These are phyloP conservation scores for Ilex aquifolium DNA, from an alignment of 257 asterid species.

Conservation along the genomic window DNA sequence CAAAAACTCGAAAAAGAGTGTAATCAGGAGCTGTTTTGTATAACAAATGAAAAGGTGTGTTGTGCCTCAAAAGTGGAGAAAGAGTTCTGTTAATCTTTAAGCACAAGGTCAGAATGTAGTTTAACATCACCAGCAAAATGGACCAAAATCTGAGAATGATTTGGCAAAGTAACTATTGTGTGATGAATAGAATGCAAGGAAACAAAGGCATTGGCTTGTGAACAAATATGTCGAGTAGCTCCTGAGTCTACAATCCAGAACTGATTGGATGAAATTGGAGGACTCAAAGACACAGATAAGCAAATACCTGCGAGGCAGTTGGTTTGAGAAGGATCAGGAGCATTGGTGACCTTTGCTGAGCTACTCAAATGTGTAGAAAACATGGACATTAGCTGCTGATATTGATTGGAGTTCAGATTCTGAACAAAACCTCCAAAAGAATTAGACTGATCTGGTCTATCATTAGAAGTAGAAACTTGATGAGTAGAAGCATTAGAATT, in stretches of 20 bases:
- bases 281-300: no score
- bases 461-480: no score
- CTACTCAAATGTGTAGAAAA: background rate
- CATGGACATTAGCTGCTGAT: conserved; percentile 1
- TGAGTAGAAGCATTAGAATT: no score
- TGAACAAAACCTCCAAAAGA: background rate
- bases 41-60: no score
- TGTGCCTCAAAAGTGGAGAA: no score
- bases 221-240: conserved; percentile 1
- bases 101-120: background rate
- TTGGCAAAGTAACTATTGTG: background rate
- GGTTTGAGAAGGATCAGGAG: background rate
- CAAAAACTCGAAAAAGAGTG: no score
- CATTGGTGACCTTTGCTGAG: background rate
- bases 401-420: no score
- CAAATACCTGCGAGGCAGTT: conserved; percentile 4
- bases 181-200: background rate
- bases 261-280: no score
- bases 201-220: no score
- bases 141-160: background rate
- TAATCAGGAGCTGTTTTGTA: no score
- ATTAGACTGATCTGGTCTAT: no score
- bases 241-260: no score
- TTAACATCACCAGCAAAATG: background rate
- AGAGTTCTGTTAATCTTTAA: background rate